These are phyloP conservation scores for Ophiocordyceps camponoti-saundersi DNA, from an alignment of 2,329 filamentous ascomycete genomes.

Conservation along the genomic window DNA sequence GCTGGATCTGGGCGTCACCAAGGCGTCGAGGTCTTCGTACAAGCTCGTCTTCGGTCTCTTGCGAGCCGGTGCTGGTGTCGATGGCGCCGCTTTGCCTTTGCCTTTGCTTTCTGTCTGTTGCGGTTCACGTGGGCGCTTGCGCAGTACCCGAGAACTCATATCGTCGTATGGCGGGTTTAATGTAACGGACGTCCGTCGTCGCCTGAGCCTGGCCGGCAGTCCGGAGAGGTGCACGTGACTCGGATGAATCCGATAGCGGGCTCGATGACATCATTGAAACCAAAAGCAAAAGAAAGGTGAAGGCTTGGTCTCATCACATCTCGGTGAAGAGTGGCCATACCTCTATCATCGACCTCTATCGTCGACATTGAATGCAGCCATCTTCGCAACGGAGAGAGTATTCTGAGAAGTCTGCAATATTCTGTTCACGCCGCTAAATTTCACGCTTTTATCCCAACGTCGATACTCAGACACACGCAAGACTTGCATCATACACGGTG, in stretches of 20 bases:
- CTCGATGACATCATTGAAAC: not conserved
- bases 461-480: too few relatives aligned
- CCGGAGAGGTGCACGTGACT: not conserved
- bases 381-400: not conserved
- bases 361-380: not conserved
- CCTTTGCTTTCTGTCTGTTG: slow-evolving; percentile 7
- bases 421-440: not conserved
- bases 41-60: slow-evolving; percentile 34
- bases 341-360: not conserved
- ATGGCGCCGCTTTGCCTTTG: slow-evolving; percentile 6
- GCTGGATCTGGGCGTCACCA: slow-evolving; percentile 23
- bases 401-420: not conserved
- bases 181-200: not conserved
- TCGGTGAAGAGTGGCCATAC: not conserved
- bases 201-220: not conserved
- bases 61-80: slow-evolving; percentile 3
- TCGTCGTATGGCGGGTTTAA: not conserved
- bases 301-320: not conserved
- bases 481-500: not conserved
- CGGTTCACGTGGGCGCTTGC: slow-evolving; percentile 43
- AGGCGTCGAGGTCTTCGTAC: slow-evolving; percentile 43
- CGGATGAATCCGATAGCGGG: not conserved
- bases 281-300: not conserved
- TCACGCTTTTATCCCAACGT: not conserved
- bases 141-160: slow-evolving; percentile 54